phyloP scores from a whole-genome alignment of 805 yeast genomes.

The Myxozyma mucilagina region DNA sequence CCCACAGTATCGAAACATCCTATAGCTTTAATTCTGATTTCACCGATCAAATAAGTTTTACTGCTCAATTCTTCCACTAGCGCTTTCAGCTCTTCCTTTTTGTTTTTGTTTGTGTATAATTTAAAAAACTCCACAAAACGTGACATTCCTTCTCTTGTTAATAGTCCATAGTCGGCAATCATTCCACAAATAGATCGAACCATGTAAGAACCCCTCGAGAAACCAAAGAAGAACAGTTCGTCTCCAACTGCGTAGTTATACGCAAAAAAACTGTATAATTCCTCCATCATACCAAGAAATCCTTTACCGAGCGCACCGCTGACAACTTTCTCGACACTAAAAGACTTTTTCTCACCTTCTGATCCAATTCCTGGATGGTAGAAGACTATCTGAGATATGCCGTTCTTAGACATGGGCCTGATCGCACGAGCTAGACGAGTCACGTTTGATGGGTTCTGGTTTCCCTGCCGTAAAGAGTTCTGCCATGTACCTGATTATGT shows the following conservation, averaged over 20 bases:
- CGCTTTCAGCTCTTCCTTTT: background rate
- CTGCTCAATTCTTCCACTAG: background rate
- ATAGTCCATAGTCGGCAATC: conserved; percentile 18
- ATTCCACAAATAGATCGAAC: conserved; percentile 22
- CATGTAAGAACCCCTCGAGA: conserved; percentile 26
- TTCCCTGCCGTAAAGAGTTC: conserved; percentile 6
- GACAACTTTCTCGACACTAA: too few species aligned
- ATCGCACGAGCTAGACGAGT: conserved; percentile 25
- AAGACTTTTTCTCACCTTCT: background rate
- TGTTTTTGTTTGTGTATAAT: background rate
- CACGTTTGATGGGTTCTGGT: conserved; percentile 15
- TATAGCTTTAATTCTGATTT: conserved; percentile 6
- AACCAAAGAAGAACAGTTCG: conserved; percentile 28
- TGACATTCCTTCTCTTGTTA: conserved; percentile 21
- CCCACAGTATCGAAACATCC: conserved; percentile 32
- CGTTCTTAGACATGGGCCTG: background rate
- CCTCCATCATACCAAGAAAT: conserved; percentile 11
- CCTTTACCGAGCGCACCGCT: conserved; percentile 12
- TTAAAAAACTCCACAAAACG: conserved; percentile 17
- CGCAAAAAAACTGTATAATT: conserved; percentile 19
- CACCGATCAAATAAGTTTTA: background rate
- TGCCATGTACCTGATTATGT: conserved; percentile 23
- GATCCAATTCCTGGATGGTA: conserved; percentile 23
- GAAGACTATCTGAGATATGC: conserved; percentile 11
- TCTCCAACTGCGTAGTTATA: conserved; percentile 25